A percentile compares a stretch with the other conserved stretches of the same genome.
Conservation (phyloP, 345 rosid genomes). For the Lumnitzera racemosa region DNA sequence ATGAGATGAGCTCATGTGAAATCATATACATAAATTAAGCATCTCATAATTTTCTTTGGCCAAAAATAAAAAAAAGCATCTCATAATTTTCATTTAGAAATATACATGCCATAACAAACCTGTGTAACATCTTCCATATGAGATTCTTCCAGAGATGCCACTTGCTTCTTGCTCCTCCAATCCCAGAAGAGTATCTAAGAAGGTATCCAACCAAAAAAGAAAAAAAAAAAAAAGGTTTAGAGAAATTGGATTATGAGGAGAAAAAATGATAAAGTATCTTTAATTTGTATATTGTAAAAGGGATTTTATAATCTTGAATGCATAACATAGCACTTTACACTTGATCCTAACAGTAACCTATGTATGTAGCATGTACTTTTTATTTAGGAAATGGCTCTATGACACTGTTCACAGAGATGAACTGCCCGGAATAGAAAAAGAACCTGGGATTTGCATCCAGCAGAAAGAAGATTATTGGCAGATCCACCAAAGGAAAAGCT, state of each 20-base stretch:
- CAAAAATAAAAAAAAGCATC: too few species aligned
- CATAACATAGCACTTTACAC: too few species aligned
- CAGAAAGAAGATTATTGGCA: conserved; percentile 64
- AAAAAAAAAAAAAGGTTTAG: background rate
- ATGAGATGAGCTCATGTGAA: background rate
- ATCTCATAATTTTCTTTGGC: background rate
- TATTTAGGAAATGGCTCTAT: background rate
- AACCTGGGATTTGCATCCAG: conserved; percentile 86
- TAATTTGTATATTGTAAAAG: too few species aligned
- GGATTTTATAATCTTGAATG: too few species aligned
- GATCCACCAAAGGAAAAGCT: conserved; percentile 82
- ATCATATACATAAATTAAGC: too few species aligned
- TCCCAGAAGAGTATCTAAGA: conserved; percentile 78
- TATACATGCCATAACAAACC: conserved; percentile 25
- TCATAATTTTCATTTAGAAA: background rate
- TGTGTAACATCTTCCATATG: conserved; percentile 90
- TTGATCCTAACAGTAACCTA: too few species aligned
- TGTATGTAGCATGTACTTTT: background rate
- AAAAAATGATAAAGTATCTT: background rate
- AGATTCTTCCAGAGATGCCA: conserved; percentile 87
- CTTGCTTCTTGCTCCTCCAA: conserved; percentile 89
- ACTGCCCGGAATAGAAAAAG: background rate
- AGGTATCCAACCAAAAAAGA: background rate
- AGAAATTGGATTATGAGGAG: background rate
- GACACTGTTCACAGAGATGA: background rate